Conservation (phyloP, 441 rosid genomes). For the Adansonia grandidieri region DNA sequence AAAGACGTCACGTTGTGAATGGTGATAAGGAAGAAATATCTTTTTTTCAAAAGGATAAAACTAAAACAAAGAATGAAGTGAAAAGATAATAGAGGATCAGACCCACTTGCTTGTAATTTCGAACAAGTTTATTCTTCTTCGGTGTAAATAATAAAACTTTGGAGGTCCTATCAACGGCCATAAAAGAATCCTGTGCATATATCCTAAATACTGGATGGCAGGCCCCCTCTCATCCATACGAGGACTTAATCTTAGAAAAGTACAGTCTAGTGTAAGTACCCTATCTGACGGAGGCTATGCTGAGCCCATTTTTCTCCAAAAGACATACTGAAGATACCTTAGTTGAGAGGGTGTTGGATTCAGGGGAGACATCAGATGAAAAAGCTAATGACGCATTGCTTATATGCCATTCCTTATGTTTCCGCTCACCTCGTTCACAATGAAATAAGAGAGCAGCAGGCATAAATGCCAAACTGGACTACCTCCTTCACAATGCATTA, state of each 20-base stretch:
- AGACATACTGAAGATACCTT: constrained; percentile 84
- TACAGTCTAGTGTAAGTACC: constrained; percentile 73
- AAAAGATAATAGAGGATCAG: constrained; percentile 12
- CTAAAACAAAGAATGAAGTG: neutral
- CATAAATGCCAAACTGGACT: constrained; percentile 91
- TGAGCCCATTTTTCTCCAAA: constrained; percentile 73
- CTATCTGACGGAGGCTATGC: constrained; percentile 87
- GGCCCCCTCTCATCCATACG: constrained; percentile 68
- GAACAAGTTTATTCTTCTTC: constrained; percentile 63
- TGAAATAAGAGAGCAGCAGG: constrained; percentile 79
- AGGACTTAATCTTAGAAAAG: constrained; percentile 72
- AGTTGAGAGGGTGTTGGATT: constrained; percentile 86
- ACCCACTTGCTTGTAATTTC: constrained; percentile 71
- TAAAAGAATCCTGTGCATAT: constrained; percentile 78
- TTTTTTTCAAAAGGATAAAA: neutral
- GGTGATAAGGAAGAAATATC: neutral
- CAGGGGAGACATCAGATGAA: constrained; percentile 66
- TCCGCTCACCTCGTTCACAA: constrained; percentile 76
- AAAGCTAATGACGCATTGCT: constrained; percentile 79
- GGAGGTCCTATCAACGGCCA: constrained; percentile 62
- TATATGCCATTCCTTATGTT: constrained; percentile 81
- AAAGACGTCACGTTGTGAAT: neutral
- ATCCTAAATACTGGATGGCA: constrained; percentile 82
- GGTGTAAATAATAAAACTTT: constrained; percentile 79
- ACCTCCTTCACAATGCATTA: constrained; percentile 82